Evolutionary conservation across 129 eudicot species (phyloP), one percentile per base, ranked within the genome.

Genomic region (Chrysanthemum lavandulifolium): DNA sequence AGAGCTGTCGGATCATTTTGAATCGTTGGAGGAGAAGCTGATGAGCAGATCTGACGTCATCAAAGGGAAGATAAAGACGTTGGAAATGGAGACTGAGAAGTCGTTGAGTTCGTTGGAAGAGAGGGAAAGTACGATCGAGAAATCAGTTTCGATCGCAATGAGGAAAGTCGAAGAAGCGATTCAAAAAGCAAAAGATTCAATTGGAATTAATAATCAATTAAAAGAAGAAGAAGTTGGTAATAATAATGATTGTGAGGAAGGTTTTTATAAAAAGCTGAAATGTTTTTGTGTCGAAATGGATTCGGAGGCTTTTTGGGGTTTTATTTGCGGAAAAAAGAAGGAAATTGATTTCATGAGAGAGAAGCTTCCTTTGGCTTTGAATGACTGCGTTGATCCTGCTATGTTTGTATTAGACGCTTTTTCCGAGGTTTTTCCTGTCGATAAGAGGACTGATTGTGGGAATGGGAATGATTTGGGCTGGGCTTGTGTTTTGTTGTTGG

Each of bases 401-500:
- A 86, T 84, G 79, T 90, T 94, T 55, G 97, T 94, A 23, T 31
- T 88, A 36, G 96, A 94, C 66, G 89, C 97, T 33, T 88, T 94
- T 4, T 90, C 97, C 5, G 96, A 88, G 78, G 97, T 90, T 40
- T 94, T 94, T 76, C 91, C 99, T 49, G 95, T 84, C 74, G 97
- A 88, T 56, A 88, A 82, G 61, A 78, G 95, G 76, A 62, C 53
- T 68, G 84, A 66, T 61, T 71, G 78, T 10, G 78, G 69, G 58
- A 76, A 78, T 13, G 78, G 74, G 68, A 78, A 82, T 75, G 97
- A 94, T 84, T 81, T 94, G 83, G 91, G 99, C 0, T 90, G 97
- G 99, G 99, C 99, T 18, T 94, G 96, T 81, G 97, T 94, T 15
- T 60, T 94, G 88, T n/a, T 94, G 62, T 27, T 94, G 75, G 99